These are phyloP conservation scores for Excoecaria agallocha DNA, from an alignment of 345 rosid species.

Conservation along the genomic window DNA sequence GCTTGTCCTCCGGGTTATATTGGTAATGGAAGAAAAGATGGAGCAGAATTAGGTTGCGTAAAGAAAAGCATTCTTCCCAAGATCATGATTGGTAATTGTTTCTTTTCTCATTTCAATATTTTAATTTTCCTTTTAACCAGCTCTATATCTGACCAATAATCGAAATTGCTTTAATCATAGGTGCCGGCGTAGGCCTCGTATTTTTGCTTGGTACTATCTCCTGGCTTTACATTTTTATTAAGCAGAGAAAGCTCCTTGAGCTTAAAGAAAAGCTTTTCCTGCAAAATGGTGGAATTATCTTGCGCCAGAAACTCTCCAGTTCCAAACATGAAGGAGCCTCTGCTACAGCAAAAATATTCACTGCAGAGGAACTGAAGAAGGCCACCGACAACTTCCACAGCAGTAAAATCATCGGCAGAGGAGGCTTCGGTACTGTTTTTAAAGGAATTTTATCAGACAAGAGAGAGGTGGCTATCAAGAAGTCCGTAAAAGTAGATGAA, in stretches of 20 bases:
- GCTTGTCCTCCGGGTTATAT: neutral
- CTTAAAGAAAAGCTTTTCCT: neutral
- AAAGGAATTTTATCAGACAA: slow-evolving; percentile 13
- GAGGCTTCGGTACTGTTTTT: slow-evolving; percentile 20
- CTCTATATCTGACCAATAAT: too few relatives aligned
- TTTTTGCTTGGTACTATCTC: neutral
- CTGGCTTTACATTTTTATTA: neutral
- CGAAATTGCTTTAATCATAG: neutral
- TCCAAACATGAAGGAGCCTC: neutral
- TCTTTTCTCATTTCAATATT: neutral
- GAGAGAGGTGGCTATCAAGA: slow-evolving; percentile 13
- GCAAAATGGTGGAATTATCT: slow-evolving; percentile 20
- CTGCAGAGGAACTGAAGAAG: slow-evolving; percentile 12
- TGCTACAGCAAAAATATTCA: slow-evolving; percentile 7
- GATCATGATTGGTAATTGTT: neutral
- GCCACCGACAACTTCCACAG: slow-evolving; percentile 10
- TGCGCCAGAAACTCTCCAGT: neutral
- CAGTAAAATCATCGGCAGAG: slow-evolving; percentile 11
- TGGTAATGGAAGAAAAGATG: neutral
- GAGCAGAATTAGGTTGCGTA: neutral
- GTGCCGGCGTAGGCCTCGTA: neutral
- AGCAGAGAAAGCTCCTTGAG: slow-evolving; percentile 1
- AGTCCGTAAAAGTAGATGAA: slow-evolving; percentile 5
- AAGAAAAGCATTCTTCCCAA: neutral
- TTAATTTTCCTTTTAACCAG: too few relatives aligned